Evolutionary conservation across 1,284 basidiomycete species (phyloP).

Genomic region (Fistulinella cinereoalba): DNA sequence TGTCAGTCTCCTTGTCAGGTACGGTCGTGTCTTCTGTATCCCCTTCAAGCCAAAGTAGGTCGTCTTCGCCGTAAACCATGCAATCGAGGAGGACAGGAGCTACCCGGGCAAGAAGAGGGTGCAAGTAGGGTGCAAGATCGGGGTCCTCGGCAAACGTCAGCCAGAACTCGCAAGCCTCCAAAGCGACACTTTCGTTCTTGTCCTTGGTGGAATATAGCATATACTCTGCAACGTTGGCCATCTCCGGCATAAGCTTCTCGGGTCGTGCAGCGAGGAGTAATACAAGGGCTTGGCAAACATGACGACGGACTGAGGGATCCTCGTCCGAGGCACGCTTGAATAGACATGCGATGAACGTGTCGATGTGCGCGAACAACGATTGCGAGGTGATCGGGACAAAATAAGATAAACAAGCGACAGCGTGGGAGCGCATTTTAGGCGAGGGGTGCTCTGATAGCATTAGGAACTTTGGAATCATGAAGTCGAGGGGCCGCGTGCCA

Average conservation of each 20-base stretch:
- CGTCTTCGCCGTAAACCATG: slow-evolving; percentile 97
- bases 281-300: slow-evolving; percentile 95
- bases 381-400: slow-evolving; percentile 85
- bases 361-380: slow-evolving; percentile 87
- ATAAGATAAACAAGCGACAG: slow-evolving; percentile 91
- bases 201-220: slow-evolving; percentile 99
- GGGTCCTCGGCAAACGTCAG: slow-evolving; percentile 97
- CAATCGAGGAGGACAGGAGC: slow-evolving; percentile 93
- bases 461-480: slow-evolving; percentile 95
- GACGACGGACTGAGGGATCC: slow-evolving; percentile 88
- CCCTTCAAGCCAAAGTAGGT: slow-evolving; percentile 93
- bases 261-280: slow-evolving; percentile 89
- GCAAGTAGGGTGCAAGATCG: slow-evolving; percentile 79
- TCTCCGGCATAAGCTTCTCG: slow-evolving; percentile 96
- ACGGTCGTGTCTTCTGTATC: slow-evolving; percentile 88
- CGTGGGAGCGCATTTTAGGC: slow-evolving; percentile 89
- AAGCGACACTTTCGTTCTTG: slow-evolving; percentile 90
- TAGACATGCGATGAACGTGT: slow-evolving; percentile 87
- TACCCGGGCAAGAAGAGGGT: slow-evolving; percentile 83
- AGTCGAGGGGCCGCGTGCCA: slow-evolving; percentile 85
- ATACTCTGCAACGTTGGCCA: slow-evolving; percentile 95
- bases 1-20: slow-evolving; percentile 91
- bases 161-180: slow-evolving; percentile 99
- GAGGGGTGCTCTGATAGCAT: slow-evolving; percentile 79
- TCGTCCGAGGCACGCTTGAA: slow-evolving; percentile 96